phyloP scores from a whole-genome alignment of 2,329 filamentous ascomycete species.

The Byssothecium circinans region DNA sequence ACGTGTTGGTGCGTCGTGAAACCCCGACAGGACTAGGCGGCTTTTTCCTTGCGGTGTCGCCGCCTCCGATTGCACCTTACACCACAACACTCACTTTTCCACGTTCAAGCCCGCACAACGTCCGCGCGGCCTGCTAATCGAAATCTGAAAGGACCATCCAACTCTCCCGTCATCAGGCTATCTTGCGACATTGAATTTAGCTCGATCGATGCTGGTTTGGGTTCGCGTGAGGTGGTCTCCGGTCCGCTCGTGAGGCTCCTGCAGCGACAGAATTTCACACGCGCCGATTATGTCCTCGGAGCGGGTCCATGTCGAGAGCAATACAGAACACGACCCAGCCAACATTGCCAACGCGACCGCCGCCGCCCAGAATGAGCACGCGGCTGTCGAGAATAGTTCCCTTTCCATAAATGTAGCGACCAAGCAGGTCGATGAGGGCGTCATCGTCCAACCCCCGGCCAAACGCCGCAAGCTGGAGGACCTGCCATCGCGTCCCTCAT shows the following conservation, averaged over 20 bases:
- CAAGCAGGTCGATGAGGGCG: slow-evolving; percentile 23
- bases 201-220: slow-evolving; percentile 32
- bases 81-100: slow-evolving; percentile 21
- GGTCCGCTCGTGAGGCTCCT: slow-evolving; percentile 15
- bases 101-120: slow-evolving; percentile 24
- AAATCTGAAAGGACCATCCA: slow-evolving; percentile 35
- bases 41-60: slow-evolving; percentile 14
- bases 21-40: not conserved
- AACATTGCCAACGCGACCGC: slow-evolving; percentile 22
- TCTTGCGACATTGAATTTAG: slow-evolving; percentile 26
- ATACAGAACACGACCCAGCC: too few species aligned
- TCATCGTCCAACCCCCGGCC: slow-evolving; percentile 39
- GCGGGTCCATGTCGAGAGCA: too few species aligned
- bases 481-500: slow-evolving; percentile 37
- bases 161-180: slow-evolving; percentile 17
- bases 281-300: too few species aligned
- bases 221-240: slow-evolving; percentile 36
- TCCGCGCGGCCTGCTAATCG: slow-evolving; percentile 26
- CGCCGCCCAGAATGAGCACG: slow-evolving; percentile 19
- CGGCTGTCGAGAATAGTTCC: slow-evolving; percentile 17
- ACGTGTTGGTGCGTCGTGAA: not conserved
- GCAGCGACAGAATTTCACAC: too few species aligned
- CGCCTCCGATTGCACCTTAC: slow-evolving; percentile 18
- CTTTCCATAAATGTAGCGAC: slow-evolving; percentile 32
- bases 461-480: slow-evolving; percentile 65